phyloP scores from a whole-genome alignment of 1,139 yeast genomes.

The Yamadazyma atlantica region DNA sequence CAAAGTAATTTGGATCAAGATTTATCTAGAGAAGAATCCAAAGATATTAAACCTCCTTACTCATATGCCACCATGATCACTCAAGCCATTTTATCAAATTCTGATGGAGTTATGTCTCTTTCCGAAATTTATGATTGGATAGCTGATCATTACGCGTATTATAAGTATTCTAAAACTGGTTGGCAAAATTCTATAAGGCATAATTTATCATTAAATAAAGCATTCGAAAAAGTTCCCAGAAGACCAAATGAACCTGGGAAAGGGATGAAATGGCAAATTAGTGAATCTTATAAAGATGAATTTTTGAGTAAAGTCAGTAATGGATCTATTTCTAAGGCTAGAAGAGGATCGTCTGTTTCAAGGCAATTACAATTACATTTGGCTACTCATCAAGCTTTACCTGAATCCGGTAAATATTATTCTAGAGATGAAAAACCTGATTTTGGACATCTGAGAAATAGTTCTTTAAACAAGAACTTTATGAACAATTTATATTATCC shows the following conservation, averaged over 20 bases:
- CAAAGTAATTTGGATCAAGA: slow-evolving; percentile 61
- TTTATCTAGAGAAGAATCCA: slow-evolving; percentile 84
- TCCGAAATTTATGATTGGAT: slow-evolving; percentile 94
- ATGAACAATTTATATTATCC: slow-evolving; percentile 18
- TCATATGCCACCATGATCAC: slow-evolving; percentile 98
- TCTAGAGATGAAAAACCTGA: slow-evolving; percentile 20
- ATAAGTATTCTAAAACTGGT: slow-evolving; percentile 90
- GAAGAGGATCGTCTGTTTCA: slow-evolving; percentile 78
- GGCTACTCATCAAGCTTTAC: slow-evolving; percentile 67
- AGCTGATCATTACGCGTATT: slow-evolving; percentile 82
- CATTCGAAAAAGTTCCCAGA: slow-evolving; percentile 89
- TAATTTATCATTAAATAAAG: slow-evolving; percentile 58
- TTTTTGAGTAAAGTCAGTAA: slow-evolving; percentile 75
- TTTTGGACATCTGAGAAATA: slow-evolving; percentile 11
- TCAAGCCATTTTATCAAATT: slow-evolving; percentile 87
- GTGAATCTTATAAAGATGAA: slow-evolving; percentile 80
- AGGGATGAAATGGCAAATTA: slow-evolving; percentile 98
- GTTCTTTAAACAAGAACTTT: slow-evolving; percentile 7
- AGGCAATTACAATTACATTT: slow-evolving; percentile 75
- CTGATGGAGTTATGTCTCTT: slow-evolving; percentile 84
- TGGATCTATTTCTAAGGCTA: slow-evolving; percentile 69
- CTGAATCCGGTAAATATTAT: slow-evolving; percentile 44
- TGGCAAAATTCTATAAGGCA: slow-evolving; percentile 66
- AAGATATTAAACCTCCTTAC: slow-evolving; percentile 94
- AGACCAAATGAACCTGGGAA: slow-evolving; percentile 96